A percentile compares a stretch with the other conserved stretches of the same genome.
These are phyloP conservation scores for Chloridella minuta DNA, from an alignment of 352 stramenopile species.

Conservation along the genomic window DNA sequence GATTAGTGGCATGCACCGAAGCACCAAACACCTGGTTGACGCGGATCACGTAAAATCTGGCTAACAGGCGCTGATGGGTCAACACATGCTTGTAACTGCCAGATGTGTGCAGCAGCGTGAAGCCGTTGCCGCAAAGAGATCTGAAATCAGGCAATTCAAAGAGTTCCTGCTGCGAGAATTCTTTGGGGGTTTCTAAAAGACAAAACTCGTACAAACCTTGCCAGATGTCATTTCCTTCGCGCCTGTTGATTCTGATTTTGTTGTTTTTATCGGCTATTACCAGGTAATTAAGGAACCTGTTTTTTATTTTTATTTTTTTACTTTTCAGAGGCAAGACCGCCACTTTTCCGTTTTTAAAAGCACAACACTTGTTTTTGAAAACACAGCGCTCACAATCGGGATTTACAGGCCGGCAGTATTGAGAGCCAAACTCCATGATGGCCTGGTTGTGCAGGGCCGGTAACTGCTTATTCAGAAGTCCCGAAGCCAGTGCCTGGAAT, in stretches of 20 bases:
- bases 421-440: no score
- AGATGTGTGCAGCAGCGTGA: no score
- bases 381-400: neutral
- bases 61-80: neutral
- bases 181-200: neutral
- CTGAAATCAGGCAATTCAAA: neutral
- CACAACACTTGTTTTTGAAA: neutral
- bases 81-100: neutral
- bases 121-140: neutral
- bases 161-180: neutral
- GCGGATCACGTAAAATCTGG: neutral
- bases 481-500: no score
- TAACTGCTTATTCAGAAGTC: no score
- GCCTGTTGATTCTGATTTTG: neutral
- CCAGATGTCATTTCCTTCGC: neutral
- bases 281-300: neutral
- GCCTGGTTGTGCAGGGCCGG: no score
- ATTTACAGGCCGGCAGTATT: no score
- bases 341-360: neutral
- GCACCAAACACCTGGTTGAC: neutral
- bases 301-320: neutral
- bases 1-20: no score
- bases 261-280: neutral
- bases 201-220: neutral
- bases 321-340: neutral